Base-by-base conservation (phyloP, 202 grass and related monocot genomes). In the Thinopyrum obtusiflorum region DNA sequence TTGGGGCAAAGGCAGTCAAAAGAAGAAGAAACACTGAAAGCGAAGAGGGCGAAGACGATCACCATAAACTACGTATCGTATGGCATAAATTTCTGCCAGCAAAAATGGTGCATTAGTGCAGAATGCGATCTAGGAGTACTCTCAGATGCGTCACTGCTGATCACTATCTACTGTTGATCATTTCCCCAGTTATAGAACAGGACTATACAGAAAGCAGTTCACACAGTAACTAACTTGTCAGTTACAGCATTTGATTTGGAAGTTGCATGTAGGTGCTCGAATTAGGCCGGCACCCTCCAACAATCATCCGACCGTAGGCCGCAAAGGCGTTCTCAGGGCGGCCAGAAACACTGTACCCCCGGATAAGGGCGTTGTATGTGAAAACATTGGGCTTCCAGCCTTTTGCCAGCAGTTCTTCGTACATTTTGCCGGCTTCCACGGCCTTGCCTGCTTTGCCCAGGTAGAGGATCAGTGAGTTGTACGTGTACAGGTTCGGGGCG, bases 341-440 rank as follows among this genome's bases (percentile, higher is more conserved):
- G 61, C 93, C 92, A 55, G 88, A 91, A 46, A 77, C 73, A 70
- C 80, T 93, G 68, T 96, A 98, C 7, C 91, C 93, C 73, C 87
- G 83, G 68, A 98, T 98, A 59, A 98, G 91, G 31, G 93, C 92
- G 66, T 98, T 96, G 76, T 98, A 96, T 39, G 97, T 98, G 85
- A 96, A 98, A 75, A 92, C 88, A 85, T 77, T 98, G 77, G 97
- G 97, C 65, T 85, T 85, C 81, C 91, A 94, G 47, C 93, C 97
- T 83, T 84, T 95, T 17, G 35, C 24, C 88, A 94, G 80, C 65
- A 98, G 75, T 76, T 96, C 97, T 79, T 95, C 90, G 37, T 91
- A 98, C 93, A 96, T 94, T 57, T 91, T 85, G 35, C 86, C 76
- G 64, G 97, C 92, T 88, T 98, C 97, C 71, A 76, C 76, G 68